phyloP scores from a whole-genome alignment of 306 rosid genomes.

The Crataegus laevigata region DNA sequence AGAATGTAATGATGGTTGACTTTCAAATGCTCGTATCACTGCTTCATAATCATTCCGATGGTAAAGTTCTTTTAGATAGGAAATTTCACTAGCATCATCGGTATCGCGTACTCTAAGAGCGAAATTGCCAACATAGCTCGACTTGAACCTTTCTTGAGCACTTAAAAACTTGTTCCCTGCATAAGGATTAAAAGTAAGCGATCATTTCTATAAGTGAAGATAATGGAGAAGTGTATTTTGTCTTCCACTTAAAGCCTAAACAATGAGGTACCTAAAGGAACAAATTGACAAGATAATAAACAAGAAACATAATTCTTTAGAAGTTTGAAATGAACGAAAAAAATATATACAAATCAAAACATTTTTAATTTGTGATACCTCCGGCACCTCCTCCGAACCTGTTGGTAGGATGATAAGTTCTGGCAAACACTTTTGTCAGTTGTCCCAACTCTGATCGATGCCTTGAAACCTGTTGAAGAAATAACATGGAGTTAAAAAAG shows the following conservation, averaged over 20 bases:
- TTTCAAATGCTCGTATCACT: slow-evolving; percentile 80
- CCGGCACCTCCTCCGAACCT: slow-evolving; percentile 32
- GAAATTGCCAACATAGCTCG: slow-evolving; percentile 68
- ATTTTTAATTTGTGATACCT: slow-evolving; percentile 29
- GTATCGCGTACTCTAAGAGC: slow-evolving; percentile 61
- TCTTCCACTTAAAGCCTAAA: background rate
- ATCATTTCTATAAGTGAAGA: slow-evolving; percentile 1
- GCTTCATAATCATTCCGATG: slow-evolving; percentile 73
- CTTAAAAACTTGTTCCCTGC: slow-evolving; percentile 42
- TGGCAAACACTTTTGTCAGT: slow-evolving; percentile 23
- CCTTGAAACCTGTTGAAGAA: slow-evolving; percentile 52
- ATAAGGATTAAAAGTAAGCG: slow-evolving; percentile 12
- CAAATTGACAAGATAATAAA: background rate
- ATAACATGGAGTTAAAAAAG: slow-evolving; percentile 12
- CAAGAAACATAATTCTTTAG: background rate
- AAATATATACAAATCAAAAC: background rate
- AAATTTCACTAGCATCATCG: slow-evolving; percentile 71
- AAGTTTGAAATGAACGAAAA: background rate
- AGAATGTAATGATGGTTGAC: slow-evolving; percentile 63
- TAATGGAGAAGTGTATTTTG: background rate
- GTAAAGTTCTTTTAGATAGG: slow-evolving; percentile 74
- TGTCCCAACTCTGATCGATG: slow-evolving; percentile 33
- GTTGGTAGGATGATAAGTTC: slow-evolving; percentile 32
- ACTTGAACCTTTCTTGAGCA: slow-evolving; percentile 54
- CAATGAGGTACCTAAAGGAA: background rate